Evolutionary conservation across 805 yeast species (phyloP), one percentile per base, ranked within the genome.

Genomic region (Wickerhamomyces hampshirensis): DNA sequence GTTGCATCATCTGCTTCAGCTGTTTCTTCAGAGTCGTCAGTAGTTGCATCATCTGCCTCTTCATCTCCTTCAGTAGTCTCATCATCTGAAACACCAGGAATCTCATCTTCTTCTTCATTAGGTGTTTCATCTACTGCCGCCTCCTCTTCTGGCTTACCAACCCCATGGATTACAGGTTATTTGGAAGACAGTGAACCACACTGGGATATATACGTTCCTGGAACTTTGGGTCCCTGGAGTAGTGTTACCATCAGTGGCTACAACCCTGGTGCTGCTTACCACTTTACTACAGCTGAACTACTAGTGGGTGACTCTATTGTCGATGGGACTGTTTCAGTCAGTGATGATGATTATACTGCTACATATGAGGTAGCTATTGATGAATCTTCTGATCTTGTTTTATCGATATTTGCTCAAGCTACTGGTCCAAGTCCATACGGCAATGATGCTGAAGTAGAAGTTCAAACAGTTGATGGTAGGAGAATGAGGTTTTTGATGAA

Each of bases 151-250:
- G 21, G 45, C 14, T 31, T 29, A 9, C 23, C 28, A 5, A 30
- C 36, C 17, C 46, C 49, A 37, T 44, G 33, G 36, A 39, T 46
- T 13, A 30, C 42, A 16, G 53, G 53, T 37, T 42, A 34, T 37
- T 31, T 46, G 10, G 8, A 26, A 29, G 39, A 42, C 17, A 51
- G 51, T 35, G 43, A 44, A 38, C 51, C 53, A 35, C 43, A 44
- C 24, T 48, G 42, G 42, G 44, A 47, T 10, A 26, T 47, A 19
- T 26, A 19, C 27, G 26, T 46, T 19, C 53, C 51, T 36, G 51
- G 41, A 33, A 19, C 31, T 6, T 38, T 33, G 28, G 42, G 45
- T 30, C 48, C 48, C 37, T 46, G 46, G 46, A 37, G 43, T n/a
- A 21, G 34, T 11, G 39, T 48, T 28, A 32, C 26, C 8, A 28